Conservation (phyloP, 2,329 filamentous ascomycete genomes). For the Sphaerulina populicola region DNA sequence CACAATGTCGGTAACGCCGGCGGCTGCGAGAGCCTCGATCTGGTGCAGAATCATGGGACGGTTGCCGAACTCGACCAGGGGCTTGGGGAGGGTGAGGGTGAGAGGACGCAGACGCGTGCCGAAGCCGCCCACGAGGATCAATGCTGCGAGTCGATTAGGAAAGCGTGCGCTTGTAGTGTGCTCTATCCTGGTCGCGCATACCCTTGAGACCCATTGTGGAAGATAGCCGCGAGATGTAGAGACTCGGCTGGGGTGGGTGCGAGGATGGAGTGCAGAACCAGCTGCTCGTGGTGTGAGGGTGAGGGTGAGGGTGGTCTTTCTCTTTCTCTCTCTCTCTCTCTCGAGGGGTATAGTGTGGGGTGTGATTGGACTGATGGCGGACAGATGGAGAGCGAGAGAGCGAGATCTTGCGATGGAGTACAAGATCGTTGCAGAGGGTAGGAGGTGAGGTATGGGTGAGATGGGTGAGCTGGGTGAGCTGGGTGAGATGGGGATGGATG, state of each 20-base stretch:
- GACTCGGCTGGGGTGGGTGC: constrained; percentile 8
- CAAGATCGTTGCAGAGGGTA: constrained; percentile 19
- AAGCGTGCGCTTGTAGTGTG: constrained; percentile 8
- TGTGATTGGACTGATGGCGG: neutral
- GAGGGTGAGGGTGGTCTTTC: neutral
- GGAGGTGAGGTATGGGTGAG: neutral
- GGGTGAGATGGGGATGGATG: neutral
- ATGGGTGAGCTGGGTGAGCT: too few relatives aligned
- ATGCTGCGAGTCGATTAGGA: constrained; percentile 50
- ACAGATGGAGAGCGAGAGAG: constrained; percentile 11
- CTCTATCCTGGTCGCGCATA: constrained; percentile 6
- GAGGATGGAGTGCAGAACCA: constrained; percentile 10
- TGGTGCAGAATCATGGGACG: constrained; percentile 99
- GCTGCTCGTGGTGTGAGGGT: constrained; percentile 9
- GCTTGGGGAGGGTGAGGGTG: constrained; percentile 93
- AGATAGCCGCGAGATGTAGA: constrained; percentile 11
- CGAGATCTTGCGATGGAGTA: constrained; percentile 31
- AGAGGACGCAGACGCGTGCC: constrained; percentile 95
- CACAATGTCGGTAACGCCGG: constrained; percentile 94
- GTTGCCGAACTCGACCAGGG: constrained; percentile 96
- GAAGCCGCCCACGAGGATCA: constrained; percentile 98
- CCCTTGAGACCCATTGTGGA: constrained; percentile 20
- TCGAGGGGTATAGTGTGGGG: too few relatives aligned
- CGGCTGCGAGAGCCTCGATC: constrained; percentile 85
- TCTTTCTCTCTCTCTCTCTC: too few relatives aligned